Evolutionary conservation across 108 stramenopile species (phyloP).

Genomic region (Cafeteria roenbergensis): DNA sequence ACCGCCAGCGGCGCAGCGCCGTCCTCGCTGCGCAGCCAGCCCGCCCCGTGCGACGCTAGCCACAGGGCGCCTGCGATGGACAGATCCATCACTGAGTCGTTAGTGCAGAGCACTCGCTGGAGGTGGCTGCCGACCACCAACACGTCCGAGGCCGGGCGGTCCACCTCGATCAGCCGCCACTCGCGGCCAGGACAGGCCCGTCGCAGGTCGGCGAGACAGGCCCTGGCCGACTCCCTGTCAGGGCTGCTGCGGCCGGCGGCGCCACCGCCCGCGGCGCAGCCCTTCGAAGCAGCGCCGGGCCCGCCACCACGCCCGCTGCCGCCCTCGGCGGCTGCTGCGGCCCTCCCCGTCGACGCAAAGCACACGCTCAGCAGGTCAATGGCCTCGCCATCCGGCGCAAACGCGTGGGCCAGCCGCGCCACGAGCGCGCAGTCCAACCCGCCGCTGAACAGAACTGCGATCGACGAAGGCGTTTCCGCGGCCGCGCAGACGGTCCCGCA

Average conservation of each 20-base stretch:
- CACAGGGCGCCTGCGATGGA: slow-evolving; percentile 1
- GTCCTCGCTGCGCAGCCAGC: neutral
- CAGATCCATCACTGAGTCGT: neutral
- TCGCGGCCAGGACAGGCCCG: neutral
- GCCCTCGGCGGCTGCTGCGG: too few species aligned
- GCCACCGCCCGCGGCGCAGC: too few species aligned
- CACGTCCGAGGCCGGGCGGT: neutral
- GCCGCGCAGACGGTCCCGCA: too few species aligned
- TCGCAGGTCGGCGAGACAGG: neutral
- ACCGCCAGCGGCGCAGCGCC: neutral
- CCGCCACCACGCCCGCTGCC: too few species aligned
- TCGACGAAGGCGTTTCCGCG: too few species aligned
- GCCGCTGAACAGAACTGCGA: slow-evolving; percentile 8
- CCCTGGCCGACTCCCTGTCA: neutral
- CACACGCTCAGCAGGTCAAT: slow-evolving; percentile 6
- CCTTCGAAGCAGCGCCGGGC: too few species aligned
- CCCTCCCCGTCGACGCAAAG: too few species aligned
- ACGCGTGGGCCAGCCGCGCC: neutral
- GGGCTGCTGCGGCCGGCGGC: neutral
- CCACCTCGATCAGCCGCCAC: slow-evolving; percentile 4
- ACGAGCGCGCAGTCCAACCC: slow-evolving; percentile 5
- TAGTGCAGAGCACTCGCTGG: neutral
- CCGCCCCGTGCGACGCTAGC: neutral
- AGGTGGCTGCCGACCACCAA: too few species aligned
- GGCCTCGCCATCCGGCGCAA: neutral